Conservation (phyloP, 352 stramenopile species). For the Phytophthora tentaculata region DNA sequence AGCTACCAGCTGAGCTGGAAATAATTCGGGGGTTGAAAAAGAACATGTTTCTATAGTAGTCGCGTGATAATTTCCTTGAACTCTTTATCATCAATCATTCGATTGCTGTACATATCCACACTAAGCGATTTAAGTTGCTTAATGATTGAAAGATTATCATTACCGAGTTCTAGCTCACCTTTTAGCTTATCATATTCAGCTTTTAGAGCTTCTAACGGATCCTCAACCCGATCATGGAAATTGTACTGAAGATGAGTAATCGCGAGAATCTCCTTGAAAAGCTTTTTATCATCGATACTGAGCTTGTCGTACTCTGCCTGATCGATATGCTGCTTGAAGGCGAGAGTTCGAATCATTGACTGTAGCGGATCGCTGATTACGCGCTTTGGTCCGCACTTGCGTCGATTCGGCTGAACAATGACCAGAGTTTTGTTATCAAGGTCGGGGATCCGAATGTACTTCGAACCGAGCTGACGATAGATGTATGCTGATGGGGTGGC, state of each 20-base stretch:
- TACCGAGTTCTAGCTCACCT: too few species aligned
- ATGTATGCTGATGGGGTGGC: background rate
- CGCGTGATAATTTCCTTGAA: slow-evolving; percentile 26
- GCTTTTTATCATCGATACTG: slow-evolving; percentile 16
- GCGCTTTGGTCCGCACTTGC: background rate
- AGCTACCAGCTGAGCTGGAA: slow-evolving; percentile 24
- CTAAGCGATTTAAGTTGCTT: slow-evolving; percentile 20
- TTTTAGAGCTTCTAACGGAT: slow-evolving; percentile 13
- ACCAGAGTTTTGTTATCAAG: slow-evolving; percentile 22
- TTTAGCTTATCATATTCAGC: slow-evolving; percentile 11
- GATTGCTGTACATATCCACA: slow-evolving; percentile 34
- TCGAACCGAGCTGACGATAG: background rate
- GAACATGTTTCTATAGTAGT: slow-evolving; percentile 30
- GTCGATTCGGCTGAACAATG: slow-evolving; percentile 15
- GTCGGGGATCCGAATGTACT: background rate
- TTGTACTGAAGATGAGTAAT: slow-evolving; percentile 14
- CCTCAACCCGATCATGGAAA: too few species aligned
- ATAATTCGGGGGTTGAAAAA: slow-evolving; percentile 27
- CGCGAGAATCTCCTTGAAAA: slow-evolving; percentile 10
- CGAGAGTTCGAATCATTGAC: slow-evolving; percentile 16
- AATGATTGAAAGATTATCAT: too few species aligned
- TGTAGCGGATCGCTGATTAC: slow-evolving; percentile 22
- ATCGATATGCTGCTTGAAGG: slow-evolving; percentile 14
- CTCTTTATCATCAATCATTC: slow-evolving; percentile 25
- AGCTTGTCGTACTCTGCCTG: slow-evolving; percentile 23